Evolutionary conservation across 2,329 filamentous ascomycete species (phyloP).

Genomic region (Fusarium sarcochroum): DNA sequence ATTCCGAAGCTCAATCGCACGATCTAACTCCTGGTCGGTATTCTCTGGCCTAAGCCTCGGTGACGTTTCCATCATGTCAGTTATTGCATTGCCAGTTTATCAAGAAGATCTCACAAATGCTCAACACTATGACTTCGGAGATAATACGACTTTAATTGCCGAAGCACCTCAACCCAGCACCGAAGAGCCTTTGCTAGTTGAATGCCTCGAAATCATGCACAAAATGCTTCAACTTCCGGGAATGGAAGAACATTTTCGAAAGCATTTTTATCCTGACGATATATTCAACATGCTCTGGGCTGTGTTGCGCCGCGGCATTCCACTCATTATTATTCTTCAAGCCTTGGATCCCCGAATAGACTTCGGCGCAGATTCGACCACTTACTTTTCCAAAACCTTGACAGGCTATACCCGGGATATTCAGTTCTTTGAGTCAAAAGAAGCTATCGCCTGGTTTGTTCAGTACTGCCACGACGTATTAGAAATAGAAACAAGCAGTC

Average conservation of each 20-base stretch:
- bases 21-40: not conserved
- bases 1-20: not conserved
- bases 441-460: not conserved
- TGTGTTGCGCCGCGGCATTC: not conserved
- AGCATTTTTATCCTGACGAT: rapidly evolving
- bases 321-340: not conserved
- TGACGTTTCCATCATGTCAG: not conserved
- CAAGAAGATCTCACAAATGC: not conserved
- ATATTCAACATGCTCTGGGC: not conserved
- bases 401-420: too few relatives aligned
- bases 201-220: not conserved
- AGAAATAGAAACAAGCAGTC: not conserved
- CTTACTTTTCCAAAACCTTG: not conserved
- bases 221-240: not conserved
- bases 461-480: not conserved
- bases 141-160: rapidly evolving
- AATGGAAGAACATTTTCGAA: not conserved
- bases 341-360: not conserved
- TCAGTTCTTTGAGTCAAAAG: not conserved
- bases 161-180: rapidly evolving
- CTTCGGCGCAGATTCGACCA: not conserved
- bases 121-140: not conserved
- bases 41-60: not conserved
- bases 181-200: not conserved
- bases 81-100: not conserved